Conservation (phyloP, 2,329 filamentous ascomycete genomes). For the Botrytis galanthina region DNA sequence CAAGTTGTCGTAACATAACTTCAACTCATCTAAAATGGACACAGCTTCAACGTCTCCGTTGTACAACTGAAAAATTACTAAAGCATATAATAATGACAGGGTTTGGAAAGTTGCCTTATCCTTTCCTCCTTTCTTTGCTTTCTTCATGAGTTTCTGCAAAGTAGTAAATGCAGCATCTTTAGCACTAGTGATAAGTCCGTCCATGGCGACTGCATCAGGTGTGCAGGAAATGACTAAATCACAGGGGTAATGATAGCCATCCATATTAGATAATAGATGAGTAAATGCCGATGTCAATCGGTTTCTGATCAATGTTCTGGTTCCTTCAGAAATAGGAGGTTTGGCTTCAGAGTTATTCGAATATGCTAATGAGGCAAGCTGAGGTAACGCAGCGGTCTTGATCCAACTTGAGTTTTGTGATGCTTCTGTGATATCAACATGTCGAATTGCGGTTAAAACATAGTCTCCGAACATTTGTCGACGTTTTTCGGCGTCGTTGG, state of each 20-base stretch:
- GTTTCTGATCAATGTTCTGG: slow-evolving; percentile 54
- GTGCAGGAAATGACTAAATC: slow-evolving; percentile 31
- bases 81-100: slow-evolving; percentile 76
- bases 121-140: slow-evolving; percentile 39
- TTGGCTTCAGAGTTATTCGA: slow-evolving; percentile 43
- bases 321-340: slow-evolving; percentile 50
- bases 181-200: slow-evolving; percentile 53
- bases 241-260: slow-evolving; percentile 48
- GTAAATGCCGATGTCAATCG: slow-evolving; percentile 58
- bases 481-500: slow-evolving; percentile 35
- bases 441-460: slow-evolving; percentile 35
- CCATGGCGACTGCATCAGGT: slow-evolving; percentile 50
- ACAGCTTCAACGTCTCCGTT: slow-evolving; percentile 85
- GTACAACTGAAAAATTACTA: slow-evolving; percentile 85
- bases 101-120: slow-evolving; percentile 49
- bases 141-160: slow-evolving; percentile 53
- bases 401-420: slow-evolving; percentile 31
- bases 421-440: slow-evolving; percentile 29
- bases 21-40: slow-evolving; percentile 77
- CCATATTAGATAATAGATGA: slow-evolving; percentile 53
- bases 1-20: slow-evolving; percentile 68
- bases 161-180: slow-evolving; percentile 52
- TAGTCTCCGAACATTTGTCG: slow-evolving; percentile 38
- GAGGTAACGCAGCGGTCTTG: slow-evolving; percentile 30
- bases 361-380: slow-evolving; percentile 55